Evolutionary conservation across 208 protist genomes (phyloP).

Genomic region (Leptomonas seymouri): DNA sequence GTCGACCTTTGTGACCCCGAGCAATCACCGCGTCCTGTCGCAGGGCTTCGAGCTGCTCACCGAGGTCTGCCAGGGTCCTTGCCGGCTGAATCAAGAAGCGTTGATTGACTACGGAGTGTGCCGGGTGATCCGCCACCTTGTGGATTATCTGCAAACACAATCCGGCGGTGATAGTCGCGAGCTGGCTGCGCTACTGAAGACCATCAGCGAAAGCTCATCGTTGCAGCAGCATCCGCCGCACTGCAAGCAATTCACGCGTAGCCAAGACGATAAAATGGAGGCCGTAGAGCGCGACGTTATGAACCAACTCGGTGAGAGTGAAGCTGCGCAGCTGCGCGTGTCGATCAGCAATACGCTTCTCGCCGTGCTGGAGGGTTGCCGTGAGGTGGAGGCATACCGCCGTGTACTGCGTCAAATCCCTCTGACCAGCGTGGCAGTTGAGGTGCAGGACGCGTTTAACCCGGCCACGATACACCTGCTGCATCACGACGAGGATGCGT

Average conservation of each 20-base stretch:
- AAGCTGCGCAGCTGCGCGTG: conserved; percentile 49
- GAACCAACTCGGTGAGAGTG: conserved; percentile 40
- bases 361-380: conserved; percentile 76
- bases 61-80: conserved; percentile 93
- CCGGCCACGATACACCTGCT: conserved; percentile 33
- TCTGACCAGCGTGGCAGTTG: conserved; percentile 46
- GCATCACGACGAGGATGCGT: conserved; percentile 40
- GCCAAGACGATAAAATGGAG: background rate
- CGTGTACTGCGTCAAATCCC: conserved; percentile 66
- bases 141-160: conserved; percentile 35
- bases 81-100: conserved; percentile 80
- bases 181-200: conserved; percentile 9
- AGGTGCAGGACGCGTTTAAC: conserved; percentile 42
- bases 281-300: conserved; percentile 22
- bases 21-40: conserved; percentile 50
- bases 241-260: no score
- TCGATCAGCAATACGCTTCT: conserved; percentile 64
- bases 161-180: conserved; percentile 13
- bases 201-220: background rate
- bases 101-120: conserved; percentile 67
- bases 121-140: conserved; percentile 37
- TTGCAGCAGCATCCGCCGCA: background rate
- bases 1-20: conserved; percentile 46
- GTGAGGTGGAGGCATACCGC: conserved; percentile 43
- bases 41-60: conserved; percentile 86